Conservation (phyloP, 164 flowering plant species). For the Vitis cinerea region DNA sequence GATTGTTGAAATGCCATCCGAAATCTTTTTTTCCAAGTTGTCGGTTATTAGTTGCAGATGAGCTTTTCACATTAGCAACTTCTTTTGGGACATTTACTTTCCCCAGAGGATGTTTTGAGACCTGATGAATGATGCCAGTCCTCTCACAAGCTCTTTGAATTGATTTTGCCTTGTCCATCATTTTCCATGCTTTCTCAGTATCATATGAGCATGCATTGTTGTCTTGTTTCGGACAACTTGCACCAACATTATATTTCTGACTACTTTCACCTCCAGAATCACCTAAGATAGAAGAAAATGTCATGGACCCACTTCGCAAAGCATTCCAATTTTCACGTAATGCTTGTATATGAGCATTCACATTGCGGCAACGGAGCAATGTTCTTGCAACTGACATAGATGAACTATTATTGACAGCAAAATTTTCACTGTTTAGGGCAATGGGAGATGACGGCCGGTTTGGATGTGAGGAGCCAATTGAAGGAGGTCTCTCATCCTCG, state of each 20-base stretch:
- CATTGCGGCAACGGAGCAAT: constrained; percentile 42
- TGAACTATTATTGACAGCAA: constrained; percentile 1
- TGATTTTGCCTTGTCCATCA: constrained; percentile 61
- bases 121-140: constrained; percentile 2
- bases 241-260: constrained; percentile 4
- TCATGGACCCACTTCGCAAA: constrained; percentile 46
- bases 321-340: constrained; percentile 76
- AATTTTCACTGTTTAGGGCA: neutral
- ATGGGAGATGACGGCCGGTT: constrained; percentile 6
- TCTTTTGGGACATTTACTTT: constrained; percentile 15
- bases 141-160: constrained; percentile 8
- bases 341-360: constrained; percentile 39
- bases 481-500: constrained; percentile 2
- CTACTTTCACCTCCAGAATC: constrained; percentile 9
- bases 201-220: constrained; percentile 24
- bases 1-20: constrained; percentile 5
- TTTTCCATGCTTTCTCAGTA: constrained; percentile 72
- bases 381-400: constrained; percentile 43
- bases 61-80: constrained; percentile 8
- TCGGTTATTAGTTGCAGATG: constrained; percentile 3
- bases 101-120: constrained; percentile 9
- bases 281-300: constrained; percentile 36
- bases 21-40: constrained; percentile 3
- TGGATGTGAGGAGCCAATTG: constrained; percentile 4
- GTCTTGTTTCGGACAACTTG: constrained; percentile 4